These are phyloP conservation scores for Pseudoturritis turrita DNA, from an alignment of 345 rosid genomes.

Conservation along the genomic window DNA sequence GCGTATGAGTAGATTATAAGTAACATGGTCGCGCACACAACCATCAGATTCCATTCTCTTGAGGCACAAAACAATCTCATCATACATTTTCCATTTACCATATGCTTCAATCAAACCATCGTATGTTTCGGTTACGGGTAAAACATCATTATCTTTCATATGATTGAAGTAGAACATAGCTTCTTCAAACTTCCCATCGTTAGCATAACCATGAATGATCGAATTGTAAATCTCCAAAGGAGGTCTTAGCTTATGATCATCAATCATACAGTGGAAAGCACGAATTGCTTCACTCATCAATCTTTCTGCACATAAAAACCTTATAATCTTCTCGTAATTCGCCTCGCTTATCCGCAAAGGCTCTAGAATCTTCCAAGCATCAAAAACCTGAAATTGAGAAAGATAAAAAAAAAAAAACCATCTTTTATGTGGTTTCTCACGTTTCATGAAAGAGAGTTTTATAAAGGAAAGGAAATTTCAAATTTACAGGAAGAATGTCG, in stretches of 20 bases:
- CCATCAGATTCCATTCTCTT: conserved; percentile 55
- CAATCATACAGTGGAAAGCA: conserved; percentile 44
- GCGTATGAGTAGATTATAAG: conserved; percentile 59
- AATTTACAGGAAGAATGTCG: conserved; percentile 51
- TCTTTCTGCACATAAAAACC: conserved; percentile 42
- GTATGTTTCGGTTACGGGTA: conserved; percentile 44
- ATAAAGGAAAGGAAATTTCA: background rate
- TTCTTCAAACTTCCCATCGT: conserved; percentile 44
- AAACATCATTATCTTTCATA: conserved; percentile 42
- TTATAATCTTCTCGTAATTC: conserved; percentile 53
- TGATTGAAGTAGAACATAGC: conserved; percentile 40
- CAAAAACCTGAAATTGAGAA: conserved; percentile 46
- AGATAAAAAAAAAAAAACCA: background rate
- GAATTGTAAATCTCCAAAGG: conserved; percentile 48
- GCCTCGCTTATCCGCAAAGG: conserved; percentile 41
- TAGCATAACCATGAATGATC: conserved; percentile 47
- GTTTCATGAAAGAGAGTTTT: background rate
- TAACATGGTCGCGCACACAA: conserved; percentile 48
- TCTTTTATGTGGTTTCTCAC: background rate
- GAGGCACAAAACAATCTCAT: conserved; percentile 53
- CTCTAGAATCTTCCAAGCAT: conserved; percentile 54
- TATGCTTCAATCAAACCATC: conserved; percentile 54
- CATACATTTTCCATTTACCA: conserved; percentile 53
- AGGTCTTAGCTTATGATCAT: conserved; percentile 32
- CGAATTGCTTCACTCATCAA: conserved; percentile 42